Conservation (phyloP, 2,329 filamentous ascomycete genomes). For the Hortaea sp. region DNA sequence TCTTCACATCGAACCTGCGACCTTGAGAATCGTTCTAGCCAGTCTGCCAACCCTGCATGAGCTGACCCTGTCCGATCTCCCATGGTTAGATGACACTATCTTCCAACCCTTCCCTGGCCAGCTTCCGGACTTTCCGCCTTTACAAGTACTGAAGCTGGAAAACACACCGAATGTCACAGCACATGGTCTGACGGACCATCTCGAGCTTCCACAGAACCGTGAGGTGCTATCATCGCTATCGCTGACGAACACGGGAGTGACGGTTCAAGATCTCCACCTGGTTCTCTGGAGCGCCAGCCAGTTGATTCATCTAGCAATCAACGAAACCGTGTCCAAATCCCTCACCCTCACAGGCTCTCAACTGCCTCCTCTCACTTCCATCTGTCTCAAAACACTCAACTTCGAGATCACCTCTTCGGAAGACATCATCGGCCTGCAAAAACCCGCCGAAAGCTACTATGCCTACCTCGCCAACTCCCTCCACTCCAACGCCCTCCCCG, state of each 20-base stretch:
- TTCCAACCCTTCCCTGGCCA: conserved; percentile 53
- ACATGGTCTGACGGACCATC: conserved; percentile 58
- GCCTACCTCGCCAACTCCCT: conserved; percentile 77
- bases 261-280: conserved; percentile 49
- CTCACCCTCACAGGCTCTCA: conserved; percentile 40
- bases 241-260: conserved; percentile 62
- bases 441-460: conserved; percentile 58
- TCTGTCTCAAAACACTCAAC: conserved; percentile 60
- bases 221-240: conserved; percentile 57
- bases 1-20: conserved; percentile 59
- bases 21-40: conserved; percentile 61
- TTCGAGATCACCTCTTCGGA: conserved; percentile 67
- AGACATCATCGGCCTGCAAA: conserved; percentile 47
- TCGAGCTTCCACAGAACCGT: conserved; percentile 51
- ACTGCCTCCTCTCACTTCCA: conserved; percentile 57
- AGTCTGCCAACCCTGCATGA: conserved; percentile 59
- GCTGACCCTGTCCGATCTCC: conserved; percentile 61
- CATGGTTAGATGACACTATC: conserved; percentile 65
- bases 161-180: conserved; percentile 63
- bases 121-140: conserved; percentile 61
- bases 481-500: conserved; percentile 63
- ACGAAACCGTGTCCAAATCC: conserved; percentile 45
- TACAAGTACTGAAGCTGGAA: conserved; percentile 64
- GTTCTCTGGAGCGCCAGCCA: conserved; percentile 49
- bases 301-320: conserved; percentile 50